These are phyloP conservation scores for Xylariaceae sp. DNA, from an alignment of 2,329 filamentous ascomycete species.

Conservation along the genomic window DNA sequence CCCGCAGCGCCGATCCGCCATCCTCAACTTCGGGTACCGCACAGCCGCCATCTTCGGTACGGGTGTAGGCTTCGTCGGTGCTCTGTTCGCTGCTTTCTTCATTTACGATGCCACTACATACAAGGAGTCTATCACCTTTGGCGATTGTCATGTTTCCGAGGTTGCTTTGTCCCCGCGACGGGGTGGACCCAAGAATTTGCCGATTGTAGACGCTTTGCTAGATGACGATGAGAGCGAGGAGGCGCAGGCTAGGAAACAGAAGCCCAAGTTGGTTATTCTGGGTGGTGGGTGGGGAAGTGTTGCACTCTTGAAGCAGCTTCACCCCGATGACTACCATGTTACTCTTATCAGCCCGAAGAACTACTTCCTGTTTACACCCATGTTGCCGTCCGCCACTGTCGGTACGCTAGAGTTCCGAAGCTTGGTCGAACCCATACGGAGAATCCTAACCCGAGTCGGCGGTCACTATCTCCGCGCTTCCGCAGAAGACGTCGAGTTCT, in stretches of 20 bases:
- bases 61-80: conserved; percentile 66
- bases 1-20: conserved; percentile 43
- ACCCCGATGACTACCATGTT: conserved; percentile 90
- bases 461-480: conserved; percentile 88
- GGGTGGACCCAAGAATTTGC: conserved; percentile 92
- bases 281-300: conserved; percentile 96
- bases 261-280: conserved; percentile 87
- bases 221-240: conserved; percentile 80
- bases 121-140: conserved; percentile 60
- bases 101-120: conserved; percentile 92
- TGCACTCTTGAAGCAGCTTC: conserved; percentile 82
- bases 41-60: conserved; percentile 70
- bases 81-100: conserved; percentile 78
- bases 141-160: conserved; percentile 79
- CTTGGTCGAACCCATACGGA: conserved; percentile 85
- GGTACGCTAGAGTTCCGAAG: conserved; percentile 89
- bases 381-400: conserved; percentile 95
- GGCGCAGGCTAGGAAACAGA: conserved; percentile 71
- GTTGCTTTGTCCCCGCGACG: conserved; percentile 74
- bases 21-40: conserved; percentile 61
- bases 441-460: conserved; percentile 70
- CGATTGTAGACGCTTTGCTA: conserved; percentile 81
- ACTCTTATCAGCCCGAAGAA: conserved; percentile 93
- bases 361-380: conserved; percentile 97
- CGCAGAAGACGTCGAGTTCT: conserved; percentile 88